Base-by-base conservation (phyloP, 2,329 filamentous ascomycete species). In the Fusarium sp. region DNA sequence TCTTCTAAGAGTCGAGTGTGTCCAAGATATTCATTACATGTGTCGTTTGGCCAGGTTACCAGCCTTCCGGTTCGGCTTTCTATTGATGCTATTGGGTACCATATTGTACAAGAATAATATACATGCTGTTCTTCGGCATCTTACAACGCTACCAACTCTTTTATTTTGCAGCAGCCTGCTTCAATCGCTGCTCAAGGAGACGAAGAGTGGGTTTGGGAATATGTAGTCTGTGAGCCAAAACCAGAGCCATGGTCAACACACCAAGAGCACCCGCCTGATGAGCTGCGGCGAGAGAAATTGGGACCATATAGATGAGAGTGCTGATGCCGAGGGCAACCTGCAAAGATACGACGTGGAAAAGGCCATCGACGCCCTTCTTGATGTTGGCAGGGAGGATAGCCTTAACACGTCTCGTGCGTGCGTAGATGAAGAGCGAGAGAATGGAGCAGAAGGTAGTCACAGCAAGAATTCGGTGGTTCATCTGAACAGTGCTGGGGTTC, bases 301-400 rank as follows among this genome's bases (percentile, higher is more conserved):
- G 96, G 2, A 99, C 95, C 80, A 99, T 91, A 84, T 98, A 98
- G 77, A 97, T 91, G 67, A 99, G 86, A 0, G 96, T 99, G 72
- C 88, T 90, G 80, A 99, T 97, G 29, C 96, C 96, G 10, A 99
- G 88, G 2, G 90, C 86, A 31, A 94, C 95, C 83, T 99, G 96
- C 73, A 97, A 69, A 64, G 88, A 89, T 5, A 93, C 94, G 23
- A 98, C 89, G 78, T 96, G 94, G 25, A 98, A 89, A 18, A 98
- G 86, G 10, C 95, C 95, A 54, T 90, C 85, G 63, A 95, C 87
- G 48, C 93, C 93, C 82, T 89, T 92, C 75, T 84, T 86, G 7
- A 89, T 93, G 52, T 88, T 84, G 44, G 80, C 83, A 33, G 93
- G 92, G 66, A 97, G 85, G 21, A 87, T 84, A 18, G 85, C 80